Base-by-base conservation (phyloP, 2,329 filamentous ascomycete genomes). In the Alternaria angustiovoidea region DNA sequence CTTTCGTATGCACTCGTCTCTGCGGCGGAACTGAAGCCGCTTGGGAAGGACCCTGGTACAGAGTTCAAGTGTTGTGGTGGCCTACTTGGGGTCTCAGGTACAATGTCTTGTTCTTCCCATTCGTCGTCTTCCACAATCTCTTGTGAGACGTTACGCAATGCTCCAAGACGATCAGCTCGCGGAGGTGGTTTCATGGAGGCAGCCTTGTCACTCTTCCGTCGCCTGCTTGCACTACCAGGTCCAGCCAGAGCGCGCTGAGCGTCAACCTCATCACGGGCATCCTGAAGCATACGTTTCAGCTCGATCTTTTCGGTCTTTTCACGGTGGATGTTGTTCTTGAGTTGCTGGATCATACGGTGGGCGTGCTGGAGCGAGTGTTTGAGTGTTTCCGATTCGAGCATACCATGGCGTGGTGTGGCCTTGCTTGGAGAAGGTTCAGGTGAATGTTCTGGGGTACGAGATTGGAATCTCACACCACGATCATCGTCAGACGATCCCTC, bases 241-340 rank as follows among this genome's bases (percentile, higher is more conserved):
- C 71, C 75, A 44, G 75, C 78, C 69, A 69, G 78, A 32, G 87
- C 87, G 48, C 87, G 84, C 61, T 89, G 87, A 47, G 87, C 80
- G 78, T 93, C 95, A 28, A 99, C 82, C 73, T 99, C 95, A 75
- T 99, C 95, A 36, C 94, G 89, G 24, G 94, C 91, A 72, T 99
- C 95, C 80, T 98, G 94, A 30, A 98, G 87, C 86, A 99, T 92
- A 61, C 94, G 91, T 80, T 93, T 94, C 54, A 98, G 87, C 79
- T 99, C 95, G 28, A 98, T 87, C 83, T 97, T 99, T 79, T 99
- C 95, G 0, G 94, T 97, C 88, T 98, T 99, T 79, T 99, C 95
- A 34, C 95, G 91, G 78, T 99, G 94, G 47, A 98, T 91, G 72
- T 94, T 96, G 77, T 91, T 93, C 79, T 96, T 93, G 69, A 98